Evolutionary conservation across 768 basidiomycete genomes (phyloP), one percentile per base, ranked within the genome.

Genomic region (Phaeotremella skinneri): DNA sequence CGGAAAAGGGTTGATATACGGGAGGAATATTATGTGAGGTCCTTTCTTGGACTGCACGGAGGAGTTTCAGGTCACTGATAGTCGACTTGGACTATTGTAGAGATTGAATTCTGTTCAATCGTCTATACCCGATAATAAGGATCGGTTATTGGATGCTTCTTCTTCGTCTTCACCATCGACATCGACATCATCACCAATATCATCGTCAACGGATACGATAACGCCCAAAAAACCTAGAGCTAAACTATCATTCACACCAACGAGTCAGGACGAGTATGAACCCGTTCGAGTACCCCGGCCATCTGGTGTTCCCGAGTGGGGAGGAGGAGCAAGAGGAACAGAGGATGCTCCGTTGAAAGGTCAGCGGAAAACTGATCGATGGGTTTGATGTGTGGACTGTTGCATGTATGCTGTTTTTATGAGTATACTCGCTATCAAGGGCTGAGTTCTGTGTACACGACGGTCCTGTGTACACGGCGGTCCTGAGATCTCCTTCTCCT

Each of bases 21-120:
- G 54, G 94, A 97, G 74, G 93, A 96, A 73, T 99, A 98, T 77
- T 97, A 87, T 73, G 93, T 96, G 78, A 78, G 91, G 85, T 4
- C 11, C 43, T 7, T 27, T 25, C 48, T 42, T 4, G 21, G 2
- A 29, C 29, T n/a, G 4, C 17, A n/a, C 20, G 32, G 34, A 20
- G 27, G 31, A n/a, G 2, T 39, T 29, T 23, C 43, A 16, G 55
- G 43, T 29, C 21, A 17, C 37, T 49, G 56, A 25, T 26, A 26
- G 17, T 7, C 9, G 4, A 13, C 5, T 5, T 17, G 17, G 17
- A 30, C 27, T 25, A 34, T 20, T 21, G n/a, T 58, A 42, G 20
- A 21, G 43, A 32, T 16, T 41, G 21, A 37, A 14, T 2, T 20
- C 32, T 32, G 4, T 31, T 27, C 26, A 45, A 11, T 43, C 29